Base-by-base conservation (phyloP, 169 alveolate species). In the Cryptosporidium ryanae region DNA sequence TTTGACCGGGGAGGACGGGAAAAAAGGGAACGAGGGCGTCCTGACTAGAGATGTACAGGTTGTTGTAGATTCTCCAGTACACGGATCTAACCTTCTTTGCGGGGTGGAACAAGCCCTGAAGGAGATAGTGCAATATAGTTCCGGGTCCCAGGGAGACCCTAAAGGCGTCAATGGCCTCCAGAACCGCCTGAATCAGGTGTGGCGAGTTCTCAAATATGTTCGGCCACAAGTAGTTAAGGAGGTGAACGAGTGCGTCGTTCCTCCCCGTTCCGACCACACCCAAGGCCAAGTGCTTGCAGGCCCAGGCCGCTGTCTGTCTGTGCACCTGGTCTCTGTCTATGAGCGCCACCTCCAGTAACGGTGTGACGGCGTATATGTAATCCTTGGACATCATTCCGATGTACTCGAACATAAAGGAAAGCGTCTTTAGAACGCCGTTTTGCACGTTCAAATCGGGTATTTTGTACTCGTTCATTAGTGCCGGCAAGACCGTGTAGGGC, bases 21-120 rank as follows among this genome's bases (percentile, higher is more conserved):
- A 90, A 98, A 50, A 94, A 94, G 18, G 98, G 95, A 48, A 97
- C 99, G 90, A 98, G 90, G 23, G 98, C 98, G 91, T 98, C 99
- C 92, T 98, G 98, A 84, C 98, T 97, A 21, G 99, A 99, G 55
- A 98, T 96, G 93, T 99, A 99, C 82, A 97, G 94, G 91, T 96
- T 96, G 94, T 99, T 99, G 94, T 97, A 99, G 66, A 99, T 94
- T 34, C 98, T 97, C 99, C 99, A 99, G 92, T 98, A 99, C 0
- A 70, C 71, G 2, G 61, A 66, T 18, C 93, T 91, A 66, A 98
- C 99, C 94, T 98, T 97, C 67, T 99, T 95, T 15, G 99, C 99
- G n/a, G 99, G 99, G 93, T 99, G 99, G 94, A 97, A 99, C 59
- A 99, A 91, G 4, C 99, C 99, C 90, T 97, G 98, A 44, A 97